Base-by-base conservation (phyloP, 306 rosid species). In the Malus sieversii region DNA sequence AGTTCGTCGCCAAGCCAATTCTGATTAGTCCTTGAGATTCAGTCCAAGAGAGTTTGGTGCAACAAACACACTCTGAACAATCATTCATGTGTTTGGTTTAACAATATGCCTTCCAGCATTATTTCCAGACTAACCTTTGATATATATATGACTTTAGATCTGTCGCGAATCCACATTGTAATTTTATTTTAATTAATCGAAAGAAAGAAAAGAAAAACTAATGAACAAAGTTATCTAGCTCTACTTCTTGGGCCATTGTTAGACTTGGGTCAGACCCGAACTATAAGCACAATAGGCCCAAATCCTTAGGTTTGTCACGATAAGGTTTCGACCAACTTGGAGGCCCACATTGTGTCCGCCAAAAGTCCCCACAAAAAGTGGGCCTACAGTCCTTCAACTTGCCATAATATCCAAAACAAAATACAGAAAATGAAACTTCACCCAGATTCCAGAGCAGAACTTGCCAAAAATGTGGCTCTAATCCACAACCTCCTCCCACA, bases 401-500 rank as follows among this genome's bases (percentile, higher is more conserved):
- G 48, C 14, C 27, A 66, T 10, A 4, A 33, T 66, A 35, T 33
- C 44, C 45, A 32, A 61, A 10, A 27, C 40, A 40, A 40, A 27
- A 61, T 30, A 6, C 22, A 30, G n/a, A 29, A 6, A 6, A 6
- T 35, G 40, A 35, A 30, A 29, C 1, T 27, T 12, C 42, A 27
- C 9, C 15, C 66, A 69, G 9, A 61, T 15, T 25, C 71, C 10
- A 38, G 35, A 30, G 46, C 53, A 14, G 66, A 42, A 42, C 70
- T 4, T 59, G 71, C 78, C 73, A 65, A 51, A 65, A 51, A 11
- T 58, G 40, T 58, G 76, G 27, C 42, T 65, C 59, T 29, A 38
- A 74, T 69, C 75, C 74, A 29, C 48, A 15, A 30, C 22, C 27
- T 71, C 44, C 52, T 42, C 79, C 80, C 79, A 82, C 72, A 32